phyloP scores from a whole-genome alignment of 140 eudicot genomes.

The Ambrosia hybrid region DNA sequence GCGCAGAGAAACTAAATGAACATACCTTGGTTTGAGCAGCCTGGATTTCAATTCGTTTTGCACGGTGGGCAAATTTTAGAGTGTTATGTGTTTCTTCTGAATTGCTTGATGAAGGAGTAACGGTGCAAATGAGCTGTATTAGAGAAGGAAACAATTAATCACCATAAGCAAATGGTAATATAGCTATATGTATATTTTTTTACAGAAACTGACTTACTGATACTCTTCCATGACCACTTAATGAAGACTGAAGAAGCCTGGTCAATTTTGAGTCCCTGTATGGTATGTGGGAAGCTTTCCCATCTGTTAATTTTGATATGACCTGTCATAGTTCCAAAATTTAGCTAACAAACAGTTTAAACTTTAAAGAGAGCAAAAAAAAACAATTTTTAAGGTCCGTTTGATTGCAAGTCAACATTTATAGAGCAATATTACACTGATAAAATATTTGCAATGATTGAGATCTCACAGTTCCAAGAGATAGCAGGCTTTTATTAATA shows the following conservation, averaged over 20 bases:
- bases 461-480: constrained; percentile 95
- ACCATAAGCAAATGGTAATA: constrained; percentile 15
- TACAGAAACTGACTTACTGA: constrained; percentile 58
- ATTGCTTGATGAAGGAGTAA: constrained; percentile 92
- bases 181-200: not conserved
- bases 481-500: constrained; percentile 87
- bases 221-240: constrained; percentile 94
- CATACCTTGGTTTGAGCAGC: constrained; percentile 93
- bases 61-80: constrained; percentile 91
- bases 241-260: constrained; percentile 85
- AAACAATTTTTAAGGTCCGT: not conserved
- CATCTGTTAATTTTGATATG: constrained; percentile 88
- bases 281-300: constrained; percentile 75
- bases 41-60: constrained; percentile 90
- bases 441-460: constrained; percentile 38
- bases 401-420: constrained; percentile 16
- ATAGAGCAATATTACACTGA: constrained; percentile 27
- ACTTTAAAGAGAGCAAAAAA: constrained; percentile 1
- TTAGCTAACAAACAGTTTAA: constrained; percentile 23
- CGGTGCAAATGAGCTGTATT: constrained; percentile 79
- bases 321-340: constrained; percentile 49
- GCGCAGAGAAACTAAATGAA: constrained; percentile 12
- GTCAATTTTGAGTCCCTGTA: constrained; percentile 91
- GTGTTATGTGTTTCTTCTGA: constrained; percentile 96
- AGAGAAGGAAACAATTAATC: not conserved